Conservation (phyloP, 768 basidiomycete genomes). For the Lentinula detonsa region DNA sequence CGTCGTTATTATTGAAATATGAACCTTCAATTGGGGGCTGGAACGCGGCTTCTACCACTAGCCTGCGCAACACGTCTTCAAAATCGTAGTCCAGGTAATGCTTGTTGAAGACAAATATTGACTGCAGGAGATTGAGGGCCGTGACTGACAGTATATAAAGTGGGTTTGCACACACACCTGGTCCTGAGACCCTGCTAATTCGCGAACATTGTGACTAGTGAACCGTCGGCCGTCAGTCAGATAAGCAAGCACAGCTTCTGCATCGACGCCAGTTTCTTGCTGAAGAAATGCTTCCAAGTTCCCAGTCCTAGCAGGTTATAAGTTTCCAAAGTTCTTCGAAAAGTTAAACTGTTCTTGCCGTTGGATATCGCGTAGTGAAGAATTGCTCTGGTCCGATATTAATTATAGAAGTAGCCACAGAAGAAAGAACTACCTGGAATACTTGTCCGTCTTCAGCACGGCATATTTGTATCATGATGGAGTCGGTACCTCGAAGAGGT, state of each 20-base stretch:
- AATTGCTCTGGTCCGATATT: conserved; percentile 41
- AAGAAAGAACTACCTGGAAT: conserved; percentile 39
- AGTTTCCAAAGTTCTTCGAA: conserved; percentile 6
- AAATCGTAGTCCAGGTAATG: conserved; percentile 67
- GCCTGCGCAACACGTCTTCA: conserved; percentile 56
- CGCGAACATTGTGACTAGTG: conserved; percentile 64
- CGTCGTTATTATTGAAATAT: conserved; percentile 7
- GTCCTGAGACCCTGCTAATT: conserved; percentile 68
- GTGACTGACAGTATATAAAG: not conserved
- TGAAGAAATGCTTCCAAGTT: conserved; percentile 69
- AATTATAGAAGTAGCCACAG: not conserved
- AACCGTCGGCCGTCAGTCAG: conserved; percentile 75
- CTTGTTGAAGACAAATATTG: conserved; percentile 83
- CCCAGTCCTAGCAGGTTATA: conserved; percentile 37
- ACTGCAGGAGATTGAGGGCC: conserved; percentile 23
- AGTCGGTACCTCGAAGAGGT: not conserved
- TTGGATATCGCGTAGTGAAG: conserved; percentile 71
- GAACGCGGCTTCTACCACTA: conserved; percentile 54
- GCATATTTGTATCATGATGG: conserved; percentile 55
- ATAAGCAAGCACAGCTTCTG: conserved; percentile 68
- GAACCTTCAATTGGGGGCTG: conserved; percentile 72
- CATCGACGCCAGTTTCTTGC: conserved; percentile 65
- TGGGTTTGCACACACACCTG: conserved; percentile 46
- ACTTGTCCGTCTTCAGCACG: conserved; percentile 60
- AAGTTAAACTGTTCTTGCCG: conserved; percentile 34